Evolutionary conservation across 73 alveolate species (phyloP), one percentile per base, ranked within the genome.

Genomic region (Tetrahymena borealis): DNA sequence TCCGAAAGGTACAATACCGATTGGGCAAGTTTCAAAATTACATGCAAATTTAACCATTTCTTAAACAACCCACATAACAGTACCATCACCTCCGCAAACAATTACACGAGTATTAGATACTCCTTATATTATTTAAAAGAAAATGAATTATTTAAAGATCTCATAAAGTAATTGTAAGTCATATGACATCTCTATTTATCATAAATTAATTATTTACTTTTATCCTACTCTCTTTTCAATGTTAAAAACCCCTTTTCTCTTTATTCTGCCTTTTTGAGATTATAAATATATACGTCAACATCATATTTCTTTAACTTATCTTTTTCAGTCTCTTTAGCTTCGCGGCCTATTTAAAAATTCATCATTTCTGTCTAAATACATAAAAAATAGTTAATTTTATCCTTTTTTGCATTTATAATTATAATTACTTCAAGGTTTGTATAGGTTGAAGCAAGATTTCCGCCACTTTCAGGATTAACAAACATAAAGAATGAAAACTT

Each of bases 41-140:
- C 97, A 39, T 13, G 94, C 94, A 78, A 79, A 94, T 16, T 94
- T 36, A 12, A 92, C 78, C 43, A 95, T 91, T 31, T 90, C 97
- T 78, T 94, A 91, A 10, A 96, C 96, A n/a, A 97, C 93, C 92
- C 95, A 96, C 97, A 97, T 96, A 78, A 97, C 91, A 8, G 98
- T 94, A 20, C 99, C 99, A 94, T 97, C 99, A 13, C 99, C 99
- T 4, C 99, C 98, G 18, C 97, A 97, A n/a, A 94, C 93, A 20
- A 94, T 91, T 0, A 93, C 78, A 38, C 78, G n/a, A 4, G 91
- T 93, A 28, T 60, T 60, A 24, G 85, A 60, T 15, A 35, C 28
- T 60, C 28, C 85, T 60, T 24, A 18, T 60, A 24, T 1, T 7
- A 24, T 60, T 60, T 15, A 60, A 18, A 24, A 24, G n/a, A 20